A percentile compares a stretch with the other conserved stretches of the same genome.
These are phyloP conservation scores for Cairneyella variabilis DNA, from an alignment of 495 filamentous ascomycete genomes.

Conservation along the genomic window DNA sequence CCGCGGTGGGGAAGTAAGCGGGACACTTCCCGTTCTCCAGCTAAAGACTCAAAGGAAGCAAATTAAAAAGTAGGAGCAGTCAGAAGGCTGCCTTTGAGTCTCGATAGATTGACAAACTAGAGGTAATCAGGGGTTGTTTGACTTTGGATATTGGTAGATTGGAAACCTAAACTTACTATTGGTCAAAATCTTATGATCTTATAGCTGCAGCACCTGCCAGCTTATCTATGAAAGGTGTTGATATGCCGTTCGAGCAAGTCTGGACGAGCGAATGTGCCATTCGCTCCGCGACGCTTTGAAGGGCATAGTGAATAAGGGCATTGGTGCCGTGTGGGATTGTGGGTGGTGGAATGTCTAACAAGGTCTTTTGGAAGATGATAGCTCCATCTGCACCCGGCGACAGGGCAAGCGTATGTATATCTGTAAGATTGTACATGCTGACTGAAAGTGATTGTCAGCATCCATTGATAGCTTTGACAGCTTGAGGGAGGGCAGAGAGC, in stretches of 20 bases:
- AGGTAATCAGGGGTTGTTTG: too few species aligned
- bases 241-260: conserved; percentile 6
- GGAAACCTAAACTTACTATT: too few species aligned
- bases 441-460: not conserved
- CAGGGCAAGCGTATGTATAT: not conserved
- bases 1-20: too few species aligned
- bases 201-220: too few species aligned
- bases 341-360: not conserved
- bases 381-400: not conserved
- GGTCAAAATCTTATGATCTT: too few species aligned
- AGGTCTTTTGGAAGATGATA: not conserved
- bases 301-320: not conserved
- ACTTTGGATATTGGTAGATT: too few species aligned
- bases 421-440: not conserved
- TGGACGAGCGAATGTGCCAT: not conserved
- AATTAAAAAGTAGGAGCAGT: too few species aligned
- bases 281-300: too few species aligned
- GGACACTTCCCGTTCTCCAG: too few species aligned
- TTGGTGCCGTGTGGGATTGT: not conserved
- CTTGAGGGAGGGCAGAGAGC: not conserved
- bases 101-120: too few species aligned
- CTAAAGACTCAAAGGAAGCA: too few species aligned
- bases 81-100: too few species aligned
- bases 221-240: not conserved
- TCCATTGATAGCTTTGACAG: not conserved